Conservation (phyloP, 2,329 filamentous ascomycete genomes). For the Corinectria fuckeliana region DNA sequence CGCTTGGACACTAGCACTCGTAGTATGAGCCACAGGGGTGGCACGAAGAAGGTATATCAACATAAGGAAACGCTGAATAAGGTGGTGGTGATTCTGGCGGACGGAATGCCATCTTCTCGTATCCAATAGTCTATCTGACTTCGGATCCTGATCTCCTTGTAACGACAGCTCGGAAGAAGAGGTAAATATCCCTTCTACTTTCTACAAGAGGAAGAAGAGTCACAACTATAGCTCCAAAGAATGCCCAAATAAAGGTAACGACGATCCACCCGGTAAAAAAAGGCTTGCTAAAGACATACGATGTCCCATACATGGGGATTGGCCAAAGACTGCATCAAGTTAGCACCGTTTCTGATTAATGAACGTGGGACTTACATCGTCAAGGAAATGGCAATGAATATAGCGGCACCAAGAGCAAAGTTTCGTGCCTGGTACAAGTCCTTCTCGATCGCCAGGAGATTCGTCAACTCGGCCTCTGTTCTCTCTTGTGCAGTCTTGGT, state of each 20-base stretch:
- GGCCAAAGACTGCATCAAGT: background rate
- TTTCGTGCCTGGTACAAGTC: background rate
- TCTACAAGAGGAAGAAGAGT: background rate
- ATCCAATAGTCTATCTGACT: too few relatives aligned
- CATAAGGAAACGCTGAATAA: too few relatives aligned
- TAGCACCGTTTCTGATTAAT: background rate
- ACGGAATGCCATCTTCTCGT: too few relatives aligned
- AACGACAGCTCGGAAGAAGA: background rate
- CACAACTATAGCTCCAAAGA: background rate
- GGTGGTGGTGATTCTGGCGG: too few relatives aligned
- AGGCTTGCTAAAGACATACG: background rate
- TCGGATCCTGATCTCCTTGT: background rate
- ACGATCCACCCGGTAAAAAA: background rate
- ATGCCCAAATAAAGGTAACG: background rate
- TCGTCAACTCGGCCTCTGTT: background rate
- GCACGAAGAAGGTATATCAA: too few relatives aligned
- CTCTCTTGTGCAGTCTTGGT: background rate
- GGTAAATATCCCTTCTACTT: background rate
- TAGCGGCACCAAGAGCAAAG: background rate
- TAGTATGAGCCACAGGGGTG: too few relatives aligned
- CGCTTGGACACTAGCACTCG: too few relatives aligned
- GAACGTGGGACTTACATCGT: background rate
- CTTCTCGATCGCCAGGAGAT: background rate
- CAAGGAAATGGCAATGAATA: background rate
- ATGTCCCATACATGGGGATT: background rate